Evolutionary conservation across 163 green algal species (phyloP).

Genomic region (Botryococcus braunii): DNA sequence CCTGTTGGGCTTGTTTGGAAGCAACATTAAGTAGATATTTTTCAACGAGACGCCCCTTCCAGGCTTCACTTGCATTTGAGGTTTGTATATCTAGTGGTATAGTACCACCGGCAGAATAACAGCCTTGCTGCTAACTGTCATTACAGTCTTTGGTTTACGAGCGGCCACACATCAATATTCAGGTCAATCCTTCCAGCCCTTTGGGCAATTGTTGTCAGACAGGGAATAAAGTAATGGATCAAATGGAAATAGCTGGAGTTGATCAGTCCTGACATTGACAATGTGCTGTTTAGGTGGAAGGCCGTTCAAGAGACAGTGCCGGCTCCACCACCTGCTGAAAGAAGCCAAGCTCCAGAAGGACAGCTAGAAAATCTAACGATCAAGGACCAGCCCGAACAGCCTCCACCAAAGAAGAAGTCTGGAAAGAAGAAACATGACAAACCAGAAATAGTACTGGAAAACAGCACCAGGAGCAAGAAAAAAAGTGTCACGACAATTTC

Average conservation of each 20-base stretch:
- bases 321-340: constrained; percentile 58
- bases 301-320: constrained; percentile 38
- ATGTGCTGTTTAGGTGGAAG: constrained; percentile 37
- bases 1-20: no score
- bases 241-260: constrained; percentile 59
- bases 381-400: no score
- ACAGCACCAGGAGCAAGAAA: constrained; percentile 82
- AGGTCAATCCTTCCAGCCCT: background rate
- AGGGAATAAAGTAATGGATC: background rate
- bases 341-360: constrained; percentile 63
- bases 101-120: background rate
- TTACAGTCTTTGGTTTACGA: background rate
- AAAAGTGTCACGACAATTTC: constrained; percentile 91
- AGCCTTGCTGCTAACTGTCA: background rate
- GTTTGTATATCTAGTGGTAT: no score
- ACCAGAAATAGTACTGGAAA: constrained; percentile 68
- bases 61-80: no score
- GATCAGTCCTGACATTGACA: constrained; percentile 22
- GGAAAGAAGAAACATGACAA: no score
- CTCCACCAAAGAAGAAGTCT: no score
- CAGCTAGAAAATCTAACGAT: no score
- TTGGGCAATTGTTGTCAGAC: background rate
- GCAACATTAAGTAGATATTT: no score
- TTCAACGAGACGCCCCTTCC: no score
- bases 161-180: background rate